phyloP scores from a whole-genome alignment of 176 grass and related monocot genomes.

The Chloris gayana region DNA sequence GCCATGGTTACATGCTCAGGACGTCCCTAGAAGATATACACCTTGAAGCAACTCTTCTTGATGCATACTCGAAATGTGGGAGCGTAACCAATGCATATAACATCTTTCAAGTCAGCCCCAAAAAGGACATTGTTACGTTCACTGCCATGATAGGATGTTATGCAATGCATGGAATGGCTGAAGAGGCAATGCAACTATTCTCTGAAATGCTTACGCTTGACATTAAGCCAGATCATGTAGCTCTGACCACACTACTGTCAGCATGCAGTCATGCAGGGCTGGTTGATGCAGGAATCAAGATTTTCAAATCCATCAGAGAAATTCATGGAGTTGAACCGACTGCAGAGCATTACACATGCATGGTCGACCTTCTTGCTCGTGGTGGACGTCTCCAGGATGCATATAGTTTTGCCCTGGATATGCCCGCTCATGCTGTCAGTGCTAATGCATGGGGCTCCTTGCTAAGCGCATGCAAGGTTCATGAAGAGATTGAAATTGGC shows the following conservation, averaged over 20 bases:
- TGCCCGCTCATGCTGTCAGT: slow-evolving; percentile 56
- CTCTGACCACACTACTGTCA: slow-evolving; percentile 67
- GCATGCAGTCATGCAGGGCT: slow-evolving; percentile 74
- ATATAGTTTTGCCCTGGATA: slow-evolving; percentile 54
- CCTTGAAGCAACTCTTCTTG: slow-evolving; percentile 68
- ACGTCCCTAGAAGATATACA: slow-evolving; percentile 51
- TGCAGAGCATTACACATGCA: slow-evolving; percentile 63
- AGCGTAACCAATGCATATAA: slow-evolving; percentile 54
- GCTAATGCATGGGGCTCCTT: slow-evolving; percentile 60
- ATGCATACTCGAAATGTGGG: slow-evolving; percentile 69
- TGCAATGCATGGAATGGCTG: slow-evolving; percentile 78
- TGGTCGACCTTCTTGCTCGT: slow-evolving; percentile 75
- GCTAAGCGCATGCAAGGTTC: slow-evolving; percentile 62
- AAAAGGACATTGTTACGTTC: slow-evolving; percentile 65
- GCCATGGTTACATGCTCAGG: slow-evolving; percentile 69
- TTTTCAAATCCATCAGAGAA: slow-evolving; percentile 61
- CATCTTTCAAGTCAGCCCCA: slow-evolving; percentile 47
- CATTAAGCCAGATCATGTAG: slow-evolving; percentile 73
- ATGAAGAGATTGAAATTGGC: slow-evolving; percentile 56
- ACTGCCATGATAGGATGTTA: slow-evolving; percentile 77
- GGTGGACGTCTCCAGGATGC: slow-evolving; percentile 58
- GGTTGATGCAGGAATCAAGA: slow-evolving; percentile 60
- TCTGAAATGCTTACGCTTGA: slow-evolving; percentile 59
- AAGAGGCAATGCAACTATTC: slow-evolving; percentile 59
- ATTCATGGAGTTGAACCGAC: slow-evolving; percentile 53